Conservation (phyloP, 306 rosid species). For the Dicorynia guianensis region DNA sequence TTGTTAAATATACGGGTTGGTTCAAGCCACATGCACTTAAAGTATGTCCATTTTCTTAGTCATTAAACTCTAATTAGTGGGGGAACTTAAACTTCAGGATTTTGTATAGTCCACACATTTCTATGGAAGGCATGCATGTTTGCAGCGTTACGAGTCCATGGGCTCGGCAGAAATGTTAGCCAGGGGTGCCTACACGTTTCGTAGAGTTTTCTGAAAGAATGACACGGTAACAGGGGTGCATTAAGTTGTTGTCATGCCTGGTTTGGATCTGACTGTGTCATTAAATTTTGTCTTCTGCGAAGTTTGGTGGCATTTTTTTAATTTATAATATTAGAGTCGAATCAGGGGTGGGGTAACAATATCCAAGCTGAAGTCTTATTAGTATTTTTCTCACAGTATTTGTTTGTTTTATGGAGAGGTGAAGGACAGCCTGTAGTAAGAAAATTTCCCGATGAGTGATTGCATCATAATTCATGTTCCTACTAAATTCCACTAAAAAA, state of each 20-base stretch:
- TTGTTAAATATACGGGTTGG: too few relatives aligned
- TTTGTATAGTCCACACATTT: too few relatives aligned
- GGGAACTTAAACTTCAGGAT: too few relatives aligned
- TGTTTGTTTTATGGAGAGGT: background rate
- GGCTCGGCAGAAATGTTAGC: slow-evolving; percentile 15
- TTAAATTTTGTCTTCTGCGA: background rate
- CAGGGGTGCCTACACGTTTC: slow-evolving; percentile 4
- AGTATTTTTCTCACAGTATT: background rate
- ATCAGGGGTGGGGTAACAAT: too few relatives aligned
- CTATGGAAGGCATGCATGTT: slow-evolving; percentile 42
- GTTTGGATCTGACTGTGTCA: background rate
- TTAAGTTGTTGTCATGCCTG: slow-evolving; percentile 16
- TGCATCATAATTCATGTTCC: background rate
- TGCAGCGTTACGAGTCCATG: slow-evolving; percentile 31
- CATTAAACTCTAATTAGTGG: too few relatives aligned
- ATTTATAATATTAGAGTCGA: too few relatives aligned
- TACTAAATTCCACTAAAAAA: background rate
- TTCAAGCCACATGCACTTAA: too few relatives aligned
- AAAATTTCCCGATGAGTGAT: background rate
- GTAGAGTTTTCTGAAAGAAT: background rate
- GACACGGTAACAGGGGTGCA: background rate
- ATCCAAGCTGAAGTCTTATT: too few relatives aligned
- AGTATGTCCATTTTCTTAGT: too few relatives aligned
- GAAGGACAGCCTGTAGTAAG: background rate
- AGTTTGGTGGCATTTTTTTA: slow-evolving; percentile 8